Evolutionary conservation across 2,329 filamentous ascomycete species (phyloP).

Genomic region (Pezicula radicicola): DNA sequence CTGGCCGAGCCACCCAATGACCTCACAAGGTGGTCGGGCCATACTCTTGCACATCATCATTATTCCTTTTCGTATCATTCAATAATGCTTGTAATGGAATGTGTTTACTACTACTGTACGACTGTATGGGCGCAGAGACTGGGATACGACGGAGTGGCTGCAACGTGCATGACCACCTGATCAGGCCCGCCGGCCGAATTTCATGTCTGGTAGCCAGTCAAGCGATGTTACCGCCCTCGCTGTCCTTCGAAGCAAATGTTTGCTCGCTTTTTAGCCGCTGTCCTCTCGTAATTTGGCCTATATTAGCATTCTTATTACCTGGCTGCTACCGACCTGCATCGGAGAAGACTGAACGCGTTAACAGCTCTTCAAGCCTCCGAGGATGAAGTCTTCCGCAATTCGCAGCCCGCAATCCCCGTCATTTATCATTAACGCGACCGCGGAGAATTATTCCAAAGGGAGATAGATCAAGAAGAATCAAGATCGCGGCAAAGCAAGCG

Average conservation of each 20-base stretch:
- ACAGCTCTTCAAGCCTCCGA: conserved; percentile 5
- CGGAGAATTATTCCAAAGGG: conserved; percentile 13
- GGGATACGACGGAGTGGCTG: background rate
- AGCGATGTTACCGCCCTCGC: conserved; percentile 10
- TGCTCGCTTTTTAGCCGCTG: background rate
- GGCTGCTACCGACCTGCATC: conserved; percentile 1
- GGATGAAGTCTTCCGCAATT: background rate
- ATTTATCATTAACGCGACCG: conserved; percentile 5
- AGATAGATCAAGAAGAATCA: background rate
- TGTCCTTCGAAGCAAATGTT: background rate
- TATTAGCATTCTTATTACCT: conserved; percentile 6
- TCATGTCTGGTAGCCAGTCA: conserved; percentile 5
- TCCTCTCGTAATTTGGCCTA: conserved; percentile 1
- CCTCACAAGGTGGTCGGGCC: too few species aligned
- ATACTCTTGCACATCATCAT: too few species aligned
- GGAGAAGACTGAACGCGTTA: conserved; percentile 1
- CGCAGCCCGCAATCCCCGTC: background rate
- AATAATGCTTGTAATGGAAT: too few species aligned
- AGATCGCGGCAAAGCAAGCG: background rate
- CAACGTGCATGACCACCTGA: conserved; percentile 17
- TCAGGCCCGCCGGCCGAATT: conserved; percentile 10
- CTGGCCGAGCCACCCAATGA: too few species aligned
- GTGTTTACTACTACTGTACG: too few species aligned
- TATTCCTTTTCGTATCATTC: too few species aligned
- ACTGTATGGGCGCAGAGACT: too few species aligned